A percentile compares a stretch with the other conserved stretches of the same genome.
Conservation (phyloP, 2,329 filamentous ascomycete genomes). For the Gremmenia infestans region DNA sequence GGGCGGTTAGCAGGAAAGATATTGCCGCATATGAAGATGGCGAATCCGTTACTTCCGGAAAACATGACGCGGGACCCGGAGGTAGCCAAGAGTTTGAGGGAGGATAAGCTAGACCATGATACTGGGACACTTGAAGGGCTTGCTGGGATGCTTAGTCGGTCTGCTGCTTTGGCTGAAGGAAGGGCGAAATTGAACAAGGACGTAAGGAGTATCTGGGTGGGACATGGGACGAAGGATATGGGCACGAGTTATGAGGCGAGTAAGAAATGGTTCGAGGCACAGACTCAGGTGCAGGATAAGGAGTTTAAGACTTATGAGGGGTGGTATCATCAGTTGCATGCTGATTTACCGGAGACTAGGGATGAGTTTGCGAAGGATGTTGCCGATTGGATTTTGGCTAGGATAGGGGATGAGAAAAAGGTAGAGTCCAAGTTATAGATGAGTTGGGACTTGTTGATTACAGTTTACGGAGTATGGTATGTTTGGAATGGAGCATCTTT, state of each 20-base stretch:
- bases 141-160: constrained; percentile 71
- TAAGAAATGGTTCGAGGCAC: constrained; percentile 55
- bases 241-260: constrained; percentile 62
- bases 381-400: constrained; percentile 59
- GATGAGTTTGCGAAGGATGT: constrained; percentile 49
- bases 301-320: constrained; percentile 70
- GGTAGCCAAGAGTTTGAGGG: constrained; percentile 53
- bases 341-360: constrained; percentile 41
- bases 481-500: neutral
- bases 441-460: too few relatives aligned
- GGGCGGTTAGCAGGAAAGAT: constrained; percentile 65
- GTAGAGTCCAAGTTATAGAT: constrained; percentile 18
- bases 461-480: neutral
- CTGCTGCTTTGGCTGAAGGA: constrained; percentile 53
- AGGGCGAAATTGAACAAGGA: constrained; percentile 45
- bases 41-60: constrained; percentile 58
- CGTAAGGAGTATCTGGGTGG: constrained; percentile 64
- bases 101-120: constrained; percentile 72
- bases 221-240: constrained; percentile 71
- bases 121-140: constrained; percentile 82
- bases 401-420: constrained; percentile 20
- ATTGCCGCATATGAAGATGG: constrained; percentile 62
- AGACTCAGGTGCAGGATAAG: constrained; percentile 58
- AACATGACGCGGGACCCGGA: constrained; percentile 63
- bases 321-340: constrained; percentile 70